Evolutionary conservation across 805 yeast species (phyloP), one percentile per base, ranked within the genome.

Genomic region (Kuraishia piskuri): DNA sequence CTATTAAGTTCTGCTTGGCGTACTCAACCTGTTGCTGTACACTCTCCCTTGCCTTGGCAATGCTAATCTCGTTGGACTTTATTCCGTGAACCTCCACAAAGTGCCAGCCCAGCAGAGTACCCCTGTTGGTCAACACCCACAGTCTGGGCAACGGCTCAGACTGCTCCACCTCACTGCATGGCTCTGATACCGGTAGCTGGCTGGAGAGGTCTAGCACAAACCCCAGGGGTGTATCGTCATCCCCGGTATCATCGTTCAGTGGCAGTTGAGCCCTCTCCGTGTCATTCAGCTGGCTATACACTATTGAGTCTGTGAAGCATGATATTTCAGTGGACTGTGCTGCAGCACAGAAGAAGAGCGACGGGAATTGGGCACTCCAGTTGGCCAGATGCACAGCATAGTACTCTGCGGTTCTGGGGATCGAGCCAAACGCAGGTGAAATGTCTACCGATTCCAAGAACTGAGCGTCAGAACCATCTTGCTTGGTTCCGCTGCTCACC

Each of bases 201-300:
- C 80, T 69, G 10, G 76, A 69, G 14, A 83, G 59, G 63, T 89
- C 96, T 5, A 88, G 50, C 0, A 80, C 81, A 10, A 87, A 58
- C 4, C 96, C 96, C 22, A 87, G 70, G 0, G 92, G 83, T 7
- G 86, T 77, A 14, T 86, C 78, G 60, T 89, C 96, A 51, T 78
- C 84, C 49, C 78, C 84, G 0, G 84, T 71, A 2, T 74, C 83
- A 8, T 80, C 84, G 61, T 80, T 80, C 59, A 88, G 71, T 1
- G 96, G 96, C 57, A 89, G 70, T 23, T 81, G 76, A 0, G 96
- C 96, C 50, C 87, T 75, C 59, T 80, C 82, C 3, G 83, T 72
- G 61, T 90, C 97, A 59, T 86, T 86, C 2, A 77, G 66, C 8
- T 83, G 83, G 26, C 69, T 69, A 1, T 84, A 61, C 2, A 71